Evolutionary conservation across 768 basidiomycete genomes (phyloP).

Genomic region (Hypsizygus marmoreus): DNA sequence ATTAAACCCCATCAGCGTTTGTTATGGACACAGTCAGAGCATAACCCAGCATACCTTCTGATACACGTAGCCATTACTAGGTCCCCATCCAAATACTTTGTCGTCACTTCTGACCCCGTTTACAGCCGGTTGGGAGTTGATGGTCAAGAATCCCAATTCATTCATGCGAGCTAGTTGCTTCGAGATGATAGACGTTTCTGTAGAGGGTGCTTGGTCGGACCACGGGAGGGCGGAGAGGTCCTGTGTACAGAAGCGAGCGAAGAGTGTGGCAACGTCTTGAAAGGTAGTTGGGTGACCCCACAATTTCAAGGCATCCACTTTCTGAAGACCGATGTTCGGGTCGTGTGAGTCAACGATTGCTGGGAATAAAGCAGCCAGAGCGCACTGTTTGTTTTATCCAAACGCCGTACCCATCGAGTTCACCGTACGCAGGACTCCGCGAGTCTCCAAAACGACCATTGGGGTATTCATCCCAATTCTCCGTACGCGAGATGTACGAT

Average conservation of each 20-base stretch:
- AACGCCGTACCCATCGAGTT: slow-evolving; percentile 95
- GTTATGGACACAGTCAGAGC: not conserved
- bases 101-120: slow-evolving; percentile 87
- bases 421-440: slow-evolving; percentile 96
- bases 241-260: slow-evolving; percentile 80
- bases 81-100: slow-evolving; percentile 90
- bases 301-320: slow-evolving; percentile 81
- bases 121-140: slow-evolving; percentile 96
- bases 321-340: slow-evolving; percentile 45
- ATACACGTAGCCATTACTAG: slow-evolving; percentile 90
- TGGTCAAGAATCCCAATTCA: slow-evolving; percentile 89
- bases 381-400: slow-evolving; percentile 85
- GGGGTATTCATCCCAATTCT: slow-evolving; percentile 99
- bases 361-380: not conserved
- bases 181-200: slow-evolving; percentile 82
- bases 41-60: slow-evolving; percentile 68
- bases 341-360: slow-evolving; percentile 9
- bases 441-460: slow-evolving; percentile 99
- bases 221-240: slow-evolving; percentile 84
- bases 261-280: slow-evolving; percentile 70
- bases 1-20: not conserved
- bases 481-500: slow-evolving; percentile 93
- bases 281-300: slow-evolving; percentile 83
- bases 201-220: slow-evolving; percentile 87
- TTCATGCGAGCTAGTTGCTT: slow-evolving; percentile 83